Conservation (phyloP, 1,139 yeast species). For the Wickerhamiella pararugosa region DNA sequence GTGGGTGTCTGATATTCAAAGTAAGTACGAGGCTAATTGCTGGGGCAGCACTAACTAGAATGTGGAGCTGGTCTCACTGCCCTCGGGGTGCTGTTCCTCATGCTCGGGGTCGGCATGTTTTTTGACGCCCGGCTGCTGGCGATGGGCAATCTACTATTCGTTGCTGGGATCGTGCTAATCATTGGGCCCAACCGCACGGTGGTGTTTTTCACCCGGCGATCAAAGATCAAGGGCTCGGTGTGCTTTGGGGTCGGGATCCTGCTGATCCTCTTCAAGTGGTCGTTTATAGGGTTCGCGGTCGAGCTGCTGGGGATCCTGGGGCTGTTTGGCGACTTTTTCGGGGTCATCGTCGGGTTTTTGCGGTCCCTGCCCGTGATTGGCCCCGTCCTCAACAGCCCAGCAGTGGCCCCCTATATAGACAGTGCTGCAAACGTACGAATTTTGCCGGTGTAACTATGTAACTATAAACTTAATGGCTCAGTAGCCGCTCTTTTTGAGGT, state of each 20-base stretch:
- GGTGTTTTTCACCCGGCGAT: constrained; percentile 73
- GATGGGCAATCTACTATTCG: constrained; percentile 65
- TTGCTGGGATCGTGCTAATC: constrained; percentile 68
- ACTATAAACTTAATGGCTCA: constrained; percentile 21
- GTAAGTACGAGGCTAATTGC: constrained; percentile 16
- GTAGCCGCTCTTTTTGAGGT: constrained; percentile 74
- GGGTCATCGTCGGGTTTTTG: constrained; percentile 77
- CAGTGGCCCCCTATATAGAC: constrained; percentile 59
- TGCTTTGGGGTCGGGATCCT: constrained; percentile 64
- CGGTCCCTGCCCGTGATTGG: constrained; percentile 84
- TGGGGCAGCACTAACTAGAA: constrained; percentile 31
- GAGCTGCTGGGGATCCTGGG: constrained; percentile 83
- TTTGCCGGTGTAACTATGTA: constrained; percentile 35
- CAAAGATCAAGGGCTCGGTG: constrained; percentile 71
- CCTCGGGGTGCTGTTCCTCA: constrained; percentile 59
- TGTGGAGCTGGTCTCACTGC: constrained; percentile 92
- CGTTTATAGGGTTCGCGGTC: constrained; percentile 71
- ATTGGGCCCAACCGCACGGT: constrained; percentile 81
- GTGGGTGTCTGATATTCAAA: constrained; percentile 27
- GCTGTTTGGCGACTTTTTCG: constrained; percentile 81
- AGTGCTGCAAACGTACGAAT: constrained; percentile 49
- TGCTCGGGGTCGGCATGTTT: constrained; percentile 70
- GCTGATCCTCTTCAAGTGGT: constrained; percentile 57
- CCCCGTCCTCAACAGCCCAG: constrained; percentile 67
- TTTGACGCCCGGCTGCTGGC: constrained; percentile 86